phyloP scores from a whole-genome alignment of 2,329 filamentous ascomycete genomes.

The Fusarium foetens region DNA sequence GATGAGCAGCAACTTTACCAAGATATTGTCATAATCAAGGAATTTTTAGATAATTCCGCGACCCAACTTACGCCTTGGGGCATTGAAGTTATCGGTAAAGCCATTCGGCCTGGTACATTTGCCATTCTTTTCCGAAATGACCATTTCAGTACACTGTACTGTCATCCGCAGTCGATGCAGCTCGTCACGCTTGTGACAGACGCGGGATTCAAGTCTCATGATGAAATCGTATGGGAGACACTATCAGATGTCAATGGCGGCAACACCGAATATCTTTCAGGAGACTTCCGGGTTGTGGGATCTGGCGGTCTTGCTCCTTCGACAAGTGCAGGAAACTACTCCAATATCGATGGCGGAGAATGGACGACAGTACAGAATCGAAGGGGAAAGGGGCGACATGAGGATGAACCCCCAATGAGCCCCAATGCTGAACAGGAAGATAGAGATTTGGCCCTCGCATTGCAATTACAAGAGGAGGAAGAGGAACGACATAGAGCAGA shows the following conservation, averaged over 20 bases:
- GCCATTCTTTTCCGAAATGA: slow-evolving; percentile 97
- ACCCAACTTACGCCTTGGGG: slow-evolving; percentile 90
- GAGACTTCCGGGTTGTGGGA: slow-evolving; percentile 90
- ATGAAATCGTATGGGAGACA: slow-evolving; percentile 96
- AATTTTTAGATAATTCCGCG: slow-evolving; percentile 80
- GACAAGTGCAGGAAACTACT: slow-evolving; percentile 24
- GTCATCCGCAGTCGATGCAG: slow-evolving; percentile 80
- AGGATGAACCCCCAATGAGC: slow-evolving; percentile 48
- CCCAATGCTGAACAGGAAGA: slow-evolving; percentile 76
- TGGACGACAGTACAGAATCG: slow-evolving; percentile 66
- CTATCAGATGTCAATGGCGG: slow-evolving; percentile 88
- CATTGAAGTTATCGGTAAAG: slow-evolving; percentile 76
- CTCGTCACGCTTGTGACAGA: slow-evolving; percentile 91
- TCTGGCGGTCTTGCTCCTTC: slow-evolving; percentile 41
- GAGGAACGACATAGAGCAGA: slow-evolving; percentile 79
- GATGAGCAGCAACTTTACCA: slow-evolving; percentile 83
- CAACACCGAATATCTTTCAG: slow-evolving; percentile 84
- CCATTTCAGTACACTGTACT: slow-evolving; percentile 94
- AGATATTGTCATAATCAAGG: slow-evolving; percentile 85
- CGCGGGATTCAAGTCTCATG: slow-evolving; percentile 85
- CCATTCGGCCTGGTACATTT: slow-evolving; percentile 79
- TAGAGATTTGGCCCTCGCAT: slow-evolving; percentile 84
- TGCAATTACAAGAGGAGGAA: slow-evolving; percentile 95
- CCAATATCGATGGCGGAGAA: slow-evolving; percentile 47
- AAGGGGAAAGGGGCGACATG: slow-evolving; percentile 44